Base-by-base conservation (phyloP, 495 filamentous ascomycete genomes). In the Penicillium parvum region DNA sequence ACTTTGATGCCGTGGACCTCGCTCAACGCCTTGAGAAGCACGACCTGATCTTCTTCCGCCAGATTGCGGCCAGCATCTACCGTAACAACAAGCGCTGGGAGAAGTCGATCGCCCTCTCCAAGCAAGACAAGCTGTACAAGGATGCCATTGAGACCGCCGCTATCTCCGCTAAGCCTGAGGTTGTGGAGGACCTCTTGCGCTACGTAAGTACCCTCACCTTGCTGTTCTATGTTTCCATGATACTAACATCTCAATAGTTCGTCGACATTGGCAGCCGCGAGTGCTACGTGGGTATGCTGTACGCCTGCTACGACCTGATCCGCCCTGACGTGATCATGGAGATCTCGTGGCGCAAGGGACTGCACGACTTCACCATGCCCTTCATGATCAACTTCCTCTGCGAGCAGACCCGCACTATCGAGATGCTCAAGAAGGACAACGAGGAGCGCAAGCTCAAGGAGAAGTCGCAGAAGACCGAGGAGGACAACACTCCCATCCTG, bases 41-140 rank as follows among this genome's bases (percentile, higher is more conserved):
- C 58, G 90, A 97, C 32, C 76, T 97, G 28, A 88, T 99, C 51
- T 99, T 99, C 82, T 99, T 99, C 85, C 82, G 94, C 52, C 94
- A 99, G 71, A 94, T 97, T 55, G 91, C 94, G 7, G 88, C 94
- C 52, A 94, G 78, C 74, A 97, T 99, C 70, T 99, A 97, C 74
- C 88, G 94, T 49, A 97, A 97, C 78, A 96, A 96, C 75, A 97
- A 96, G 83, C 82, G 94, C 45, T 99, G 94, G 94, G 89, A 95
- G 65, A 96, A 97, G 74, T 96, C 92, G n/a, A 97, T 99, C 65
- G 82, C 86, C 36, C 73, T 99, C 33, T 96, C 89, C 8, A 99
- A 99, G 78, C 94, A 97, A 63, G 94, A 99, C 73, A 97, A 95
- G 79, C 75, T 99, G 25, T 99, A 90, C 82, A 96, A 96, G 77